Conservation (phyloP, 306 rosid genomes). For the Argentina anserina region DNA sequence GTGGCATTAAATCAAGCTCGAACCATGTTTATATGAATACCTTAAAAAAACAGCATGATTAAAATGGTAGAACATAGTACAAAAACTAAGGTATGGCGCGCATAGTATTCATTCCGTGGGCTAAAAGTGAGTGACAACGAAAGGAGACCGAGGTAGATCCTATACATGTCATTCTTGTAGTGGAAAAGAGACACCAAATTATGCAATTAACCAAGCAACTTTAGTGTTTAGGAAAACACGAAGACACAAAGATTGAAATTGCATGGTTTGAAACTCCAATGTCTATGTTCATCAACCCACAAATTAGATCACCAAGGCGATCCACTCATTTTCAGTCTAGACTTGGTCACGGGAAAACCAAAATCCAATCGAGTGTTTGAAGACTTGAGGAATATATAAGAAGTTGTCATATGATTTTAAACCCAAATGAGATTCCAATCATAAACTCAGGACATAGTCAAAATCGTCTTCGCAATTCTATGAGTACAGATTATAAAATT, state of each 20-base stretch:
- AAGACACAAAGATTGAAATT: not conserved
- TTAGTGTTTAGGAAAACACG: not conserved
- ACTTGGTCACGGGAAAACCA: not conserved
- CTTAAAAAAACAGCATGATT: too few species aligned
- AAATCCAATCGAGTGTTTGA: not conserved
- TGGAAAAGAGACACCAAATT: not conserved
- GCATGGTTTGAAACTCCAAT: not conserved
- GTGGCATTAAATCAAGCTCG: too few species aligned
- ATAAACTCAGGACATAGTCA: too few species aligned
- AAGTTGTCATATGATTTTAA: not conserved
- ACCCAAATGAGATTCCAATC: not conserved
- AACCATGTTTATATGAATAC: too few species aligned
- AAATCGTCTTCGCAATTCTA: too few species aligned
- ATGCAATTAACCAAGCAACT: not conserved
- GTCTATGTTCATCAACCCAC: not conserved
- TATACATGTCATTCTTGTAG: not conserved
- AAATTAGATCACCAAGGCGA: not conserved
- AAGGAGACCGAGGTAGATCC: not conserved
- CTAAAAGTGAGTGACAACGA: not conserved
- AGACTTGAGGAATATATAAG: too few species aligned
- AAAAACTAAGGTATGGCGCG: not conserved
- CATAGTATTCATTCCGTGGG: not conserved
- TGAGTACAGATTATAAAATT: too few species aligned
- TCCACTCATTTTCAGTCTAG: not conserved
- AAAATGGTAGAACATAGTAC: too few species aligned